Conservation (phyloP, 306 rosid species). For the Rosa persica region DNA sequence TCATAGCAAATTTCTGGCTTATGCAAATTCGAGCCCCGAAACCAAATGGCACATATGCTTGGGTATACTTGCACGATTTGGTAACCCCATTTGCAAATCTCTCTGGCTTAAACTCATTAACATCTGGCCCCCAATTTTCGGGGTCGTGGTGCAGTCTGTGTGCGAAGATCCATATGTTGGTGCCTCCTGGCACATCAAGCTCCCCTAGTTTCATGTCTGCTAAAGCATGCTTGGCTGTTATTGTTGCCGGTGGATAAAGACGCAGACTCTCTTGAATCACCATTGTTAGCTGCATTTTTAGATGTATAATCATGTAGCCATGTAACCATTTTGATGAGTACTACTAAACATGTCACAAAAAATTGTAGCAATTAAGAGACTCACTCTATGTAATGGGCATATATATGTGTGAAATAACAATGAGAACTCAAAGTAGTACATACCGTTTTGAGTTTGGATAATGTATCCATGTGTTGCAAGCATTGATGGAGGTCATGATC, state of each 20-base stretch:
- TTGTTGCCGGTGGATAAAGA: background rate
- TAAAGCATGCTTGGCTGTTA: background rate
- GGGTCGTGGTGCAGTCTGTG: background rate
- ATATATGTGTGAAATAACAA: too few species aligned
- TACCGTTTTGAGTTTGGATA: too few species aligned
- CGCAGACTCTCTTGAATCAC: background rate
- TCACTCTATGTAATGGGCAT: too few species aligned
- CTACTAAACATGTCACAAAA: too few species aligned
- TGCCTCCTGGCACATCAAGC: background rate
- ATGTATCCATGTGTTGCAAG: too few species aligned
- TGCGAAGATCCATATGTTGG: background rate
- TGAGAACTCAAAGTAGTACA: too few species aligned
- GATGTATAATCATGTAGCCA: too few species aligned
- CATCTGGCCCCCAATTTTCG: background rate
- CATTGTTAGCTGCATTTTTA: background rate
- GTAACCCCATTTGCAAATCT: background rate
- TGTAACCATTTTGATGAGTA: too few species aligned
- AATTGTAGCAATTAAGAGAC: background rate
- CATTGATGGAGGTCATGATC: too few species aligned
- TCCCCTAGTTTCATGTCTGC: background rate
- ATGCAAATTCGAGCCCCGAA: background rate
- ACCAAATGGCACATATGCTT: background rate
- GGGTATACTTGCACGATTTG: background rate
- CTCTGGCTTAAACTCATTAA: background rate
- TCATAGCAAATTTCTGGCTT: background rate